phyloP scores from a whole-genome alignment of 345 rosid genomes.

The Eucalyptus cladocalyx region DNA sequence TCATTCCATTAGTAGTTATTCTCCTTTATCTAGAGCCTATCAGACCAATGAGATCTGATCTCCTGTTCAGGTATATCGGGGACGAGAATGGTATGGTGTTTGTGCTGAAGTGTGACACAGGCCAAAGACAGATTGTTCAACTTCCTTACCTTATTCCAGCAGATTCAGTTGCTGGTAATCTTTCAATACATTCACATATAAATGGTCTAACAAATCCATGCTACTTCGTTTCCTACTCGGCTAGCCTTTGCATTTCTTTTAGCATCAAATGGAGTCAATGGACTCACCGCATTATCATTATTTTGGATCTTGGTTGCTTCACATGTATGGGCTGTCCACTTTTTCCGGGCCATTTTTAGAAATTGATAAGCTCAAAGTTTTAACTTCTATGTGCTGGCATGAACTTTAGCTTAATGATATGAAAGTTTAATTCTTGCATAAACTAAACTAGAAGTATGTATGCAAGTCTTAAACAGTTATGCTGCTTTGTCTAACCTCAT shows the following conservation, averaged over 20 bases:
- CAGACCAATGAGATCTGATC: not conserved
- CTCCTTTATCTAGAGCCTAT: not conserved
- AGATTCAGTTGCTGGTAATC: constrained; percentile 54
- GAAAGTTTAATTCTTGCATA: not conserved
- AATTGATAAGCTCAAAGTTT: not conserved
- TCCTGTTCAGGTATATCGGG: constrained; percentile 53
- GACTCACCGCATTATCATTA: not conserved
- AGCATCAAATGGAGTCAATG: not conserved
- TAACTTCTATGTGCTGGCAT: not conserved
- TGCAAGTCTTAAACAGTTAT: not conserved
- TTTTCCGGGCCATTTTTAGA: not conserved
- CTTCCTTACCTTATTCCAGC: constrained; percentile 64
- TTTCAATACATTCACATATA: not conserved
- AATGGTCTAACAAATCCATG: not conserved
- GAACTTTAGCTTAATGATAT: not conserved
- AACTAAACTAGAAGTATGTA: not conserved
- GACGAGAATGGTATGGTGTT: constrained; percentile 73
- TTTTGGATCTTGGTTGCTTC: not conserved
- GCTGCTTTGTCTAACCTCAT: not conserved
- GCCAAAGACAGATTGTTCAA: constrained; percentile 29
- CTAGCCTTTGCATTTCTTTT: not conserved
- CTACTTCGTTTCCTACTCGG: not conserved
- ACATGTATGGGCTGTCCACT: not conserved
- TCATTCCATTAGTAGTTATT: not conserved
- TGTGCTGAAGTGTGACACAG: constrained; percentile 47